phyloP scores from a whole-genome alignment of 1,284 basidiomycete genomes.

The Phlebopus sp. region DNA sequence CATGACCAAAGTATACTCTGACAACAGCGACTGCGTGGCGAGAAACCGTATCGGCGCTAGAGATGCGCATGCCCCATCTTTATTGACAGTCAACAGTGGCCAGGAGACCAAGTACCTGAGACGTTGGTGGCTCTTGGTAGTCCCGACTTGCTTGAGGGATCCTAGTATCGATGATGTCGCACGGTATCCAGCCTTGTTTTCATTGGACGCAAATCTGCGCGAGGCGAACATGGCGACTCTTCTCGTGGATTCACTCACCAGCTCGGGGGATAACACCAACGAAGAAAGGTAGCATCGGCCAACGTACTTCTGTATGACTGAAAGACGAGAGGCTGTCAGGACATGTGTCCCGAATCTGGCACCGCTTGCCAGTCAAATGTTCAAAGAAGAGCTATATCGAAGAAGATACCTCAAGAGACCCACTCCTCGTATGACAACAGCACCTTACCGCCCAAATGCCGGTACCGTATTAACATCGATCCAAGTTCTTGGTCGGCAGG shows the following conservation, averaged over 20 bases:
- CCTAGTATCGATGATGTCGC: background rate
- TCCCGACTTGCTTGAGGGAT: background rate
- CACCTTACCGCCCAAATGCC: conserved; percentile 3
- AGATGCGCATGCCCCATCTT: background rate
- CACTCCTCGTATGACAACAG: conserved; percentile 5
- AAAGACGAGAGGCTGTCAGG: conserved; percentile 12
- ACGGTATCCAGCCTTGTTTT: background rate
- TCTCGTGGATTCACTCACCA: conserved; percentile 1
- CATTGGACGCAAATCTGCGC: background rate
- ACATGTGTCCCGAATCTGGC: conserved; percentile 9
- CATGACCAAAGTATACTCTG: too few species aligned
- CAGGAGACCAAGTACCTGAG: background rate
- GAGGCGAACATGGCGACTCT: conserved; percentile 6
- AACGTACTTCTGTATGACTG: background rate
- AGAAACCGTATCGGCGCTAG: background rate
- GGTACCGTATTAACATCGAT: conserved; percentile 8
- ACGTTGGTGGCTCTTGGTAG: background rate
- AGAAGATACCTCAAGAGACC: conserved; percentile 27
- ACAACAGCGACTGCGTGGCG: too few species aligned
- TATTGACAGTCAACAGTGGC: background rate
- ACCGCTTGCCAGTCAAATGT: conserved; percentile 29
- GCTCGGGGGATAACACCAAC: background rate
- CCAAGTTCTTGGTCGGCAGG: conserved; percentile 18
- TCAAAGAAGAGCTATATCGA: conserved; percentile 32
- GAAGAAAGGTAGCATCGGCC: conserved; percentile 15